Base-by-base conservation (phyloP, 2,329 filamentous ascomycete species). In the Aspergillus aculeatus region DNA sequence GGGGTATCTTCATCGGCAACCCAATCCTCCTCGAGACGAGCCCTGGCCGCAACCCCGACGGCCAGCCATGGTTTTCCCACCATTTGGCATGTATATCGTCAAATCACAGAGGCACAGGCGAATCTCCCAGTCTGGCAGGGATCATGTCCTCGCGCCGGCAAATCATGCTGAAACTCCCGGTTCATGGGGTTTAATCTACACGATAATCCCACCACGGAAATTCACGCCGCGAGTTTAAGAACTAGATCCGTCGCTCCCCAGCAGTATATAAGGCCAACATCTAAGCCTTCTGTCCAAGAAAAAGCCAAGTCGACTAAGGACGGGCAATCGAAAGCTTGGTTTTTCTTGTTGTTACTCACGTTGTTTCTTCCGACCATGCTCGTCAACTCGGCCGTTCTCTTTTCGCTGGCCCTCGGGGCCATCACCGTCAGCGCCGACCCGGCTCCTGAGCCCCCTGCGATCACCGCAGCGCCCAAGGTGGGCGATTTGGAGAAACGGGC, bases 401-500 rank as follows among this genome's bases (percentile, higher is more conserved):
- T 52, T 2, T 26, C 31, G 7, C 53, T 55, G 19, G 38, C 26
- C 23, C 41, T 55, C 23, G 47, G 41, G 41, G 41, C 53, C 19
- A 21, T 47, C 26, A 16, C 47, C 41, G 53, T 23, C 53, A 48
- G 44, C 47, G 53, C 53, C 14, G 32, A 16, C 53, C 53, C 53
- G 41, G 53, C 53, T 19, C 41, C 38, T 19, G 38, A 44, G 16
- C 38, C 47, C 31, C 53, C 53, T 12, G n/a, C 32, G 11, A 47
- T 55, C 24, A 55, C 53, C 9, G 24, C 53, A 4, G 53, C 26
- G 5, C 53, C 53, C 12, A 55, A 47, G 24, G 41, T 55, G 6
- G 44, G 32, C 6, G 53, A 55, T 16, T n/a, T 55, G 4, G 44
- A 48, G n/a, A 55, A 48, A 32, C 53, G 53, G 1, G 53, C 53